Evolutionary conservation across 2,329 filamentous ascomycete species (phyloP).

Genomic region (Cladosporium velox): DNA sequence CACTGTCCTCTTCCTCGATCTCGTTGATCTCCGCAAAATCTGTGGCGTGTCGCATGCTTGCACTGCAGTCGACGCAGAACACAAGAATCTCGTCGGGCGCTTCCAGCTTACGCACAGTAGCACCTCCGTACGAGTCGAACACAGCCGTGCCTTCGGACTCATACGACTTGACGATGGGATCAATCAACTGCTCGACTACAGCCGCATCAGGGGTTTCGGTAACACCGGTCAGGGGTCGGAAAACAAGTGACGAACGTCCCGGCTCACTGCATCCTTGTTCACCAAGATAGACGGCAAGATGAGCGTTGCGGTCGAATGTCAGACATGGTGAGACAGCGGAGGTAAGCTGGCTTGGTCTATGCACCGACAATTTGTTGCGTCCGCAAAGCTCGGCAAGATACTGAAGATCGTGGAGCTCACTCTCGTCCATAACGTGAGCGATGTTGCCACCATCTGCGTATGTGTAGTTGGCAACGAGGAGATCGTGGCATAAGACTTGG

Average conservation of each 20-base stretch:
- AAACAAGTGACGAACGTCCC: conserved; percentile 39
- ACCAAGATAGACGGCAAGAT: conserved; percentile 42
- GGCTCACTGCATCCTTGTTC: conserved; percentile 37
- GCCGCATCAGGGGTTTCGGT: conserved; percentile 39
- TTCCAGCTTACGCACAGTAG: conserved; percentile 31
- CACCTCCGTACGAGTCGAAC: conserved; percentile 40
- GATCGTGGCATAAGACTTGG: conserved; percentile 29
- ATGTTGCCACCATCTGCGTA: conserved; percentile 29
- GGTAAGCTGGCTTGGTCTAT: conserved; percentile 33
- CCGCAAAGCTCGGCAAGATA: conserved; percentile 38
- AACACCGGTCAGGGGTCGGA: conserved; percentile 34
- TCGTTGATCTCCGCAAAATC: conserved; percentile 38
- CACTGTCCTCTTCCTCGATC: not conserved
- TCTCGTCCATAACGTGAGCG: conserved; percentile 23
- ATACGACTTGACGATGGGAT: conserved; percentile 37
- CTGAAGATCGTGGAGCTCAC: conserved; percentile 32
- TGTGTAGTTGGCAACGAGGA: conserved; percentile 22
- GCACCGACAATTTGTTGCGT: conserved; percentile 36
- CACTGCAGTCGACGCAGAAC: conserved; percentile 40
- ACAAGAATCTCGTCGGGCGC: conserved; percentile 40
- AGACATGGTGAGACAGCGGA: conserved; percentile 37
- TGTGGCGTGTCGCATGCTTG: conserved; percentile 36
- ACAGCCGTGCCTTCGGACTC: conserved; percentile 38
- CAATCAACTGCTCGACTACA: conserved; percentile 40
- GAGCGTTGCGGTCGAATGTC: conserved; percentile 39